Conservation (phyloP, 768 basidiomycete genomes). For the Exidia glandulosa region DNA sequence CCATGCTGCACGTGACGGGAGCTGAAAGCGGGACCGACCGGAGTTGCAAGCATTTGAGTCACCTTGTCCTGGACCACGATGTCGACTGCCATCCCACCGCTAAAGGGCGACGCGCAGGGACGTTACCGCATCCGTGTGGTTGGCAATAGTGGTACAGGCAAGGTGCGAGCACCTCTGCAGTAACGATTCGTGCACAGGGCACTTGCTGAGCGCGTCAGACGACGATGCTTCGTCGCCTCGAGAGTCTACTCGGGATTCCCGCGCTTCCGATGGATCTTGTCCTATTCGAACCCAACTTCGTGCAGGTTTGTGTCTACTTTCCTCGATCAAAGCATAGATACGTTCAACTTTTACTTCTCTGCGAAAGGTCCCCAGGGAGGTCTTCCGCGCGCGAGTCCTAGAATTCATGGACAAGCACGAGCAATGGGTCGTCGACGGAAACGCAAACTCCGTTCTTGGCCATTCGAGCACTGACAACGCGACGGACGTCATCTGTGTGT, state of each 20-base stretch:
- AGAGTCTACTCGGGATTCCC: conserved; percentile 34
- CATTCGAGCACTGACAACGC: neutral
- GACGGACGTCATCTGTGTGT: neutral
- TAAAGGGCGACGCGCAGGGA: conserved; percentile 34
- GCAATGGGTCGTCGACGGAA: neutral
- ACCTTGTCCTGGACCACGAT: neutral
- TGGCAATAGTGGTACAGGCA: conserved; percentile 39
- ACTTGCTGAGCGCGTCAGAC: neutral
- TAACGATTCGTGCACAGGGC: neutral
- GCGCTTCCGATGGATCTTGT: conserved; percentile 36
- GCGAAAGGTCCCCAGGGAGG: conserved; percentile 13
- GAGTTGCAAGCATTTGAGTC: too few relatives aligned
- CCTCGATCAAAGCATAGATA: too few relatives aligned
- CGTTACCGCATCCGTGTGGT: conserved; percentile 35
- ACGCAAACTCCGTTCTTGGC: neutral
- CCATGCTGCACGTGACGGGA: too few relatives aligned
- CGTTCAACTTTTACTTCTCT: neutral
- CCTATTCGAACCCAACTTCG: conserved; percentile 42
- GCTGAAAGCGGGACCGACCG: too few relatives aligned
- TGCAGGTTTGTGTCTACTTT: neutral
- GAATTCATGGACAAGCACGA: conserved; percentile 15
- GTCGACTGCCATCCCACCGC: conserved; percentile 13
- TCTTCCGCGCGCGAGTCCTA: conserved; percentile 10
- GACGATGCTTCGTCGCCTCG: neutral
- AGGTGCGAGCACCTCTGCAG: conserved; percentile 5